Evolutionary conservation across 2,329 filamentous ascomycete genomes (phyloP), one percentile per base, ranked within the genome.

Genomic region (Curvularia sp.): DNA sequence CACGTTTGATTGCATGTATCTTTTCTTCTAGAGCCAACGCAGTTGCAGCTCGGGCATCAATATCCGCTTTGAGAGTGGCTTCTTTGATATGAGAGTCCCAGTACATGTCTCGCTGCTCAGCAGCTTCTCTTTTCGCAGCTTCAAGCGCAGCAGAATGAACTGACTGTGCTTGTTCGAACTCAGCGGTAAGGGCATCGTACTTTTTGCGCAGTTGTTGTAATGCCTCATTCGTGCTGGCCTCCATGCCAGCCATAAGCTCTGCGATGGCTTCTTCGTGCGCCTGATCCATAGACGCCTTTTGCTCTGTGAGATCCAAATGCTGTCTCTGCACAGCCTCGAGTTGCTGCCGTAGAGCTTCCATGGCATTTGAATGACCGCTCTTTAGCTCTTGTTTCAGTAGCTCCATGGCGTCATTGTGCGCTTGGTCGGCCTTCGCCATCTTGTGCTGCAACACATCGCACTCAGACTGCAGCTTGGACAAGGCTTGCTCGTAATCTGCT

Each of bases 241-340:
- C 72, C 73, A 77, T 76, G 42, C 69, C 69, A 1, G 62, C 41
- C 69, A 74, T 76, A 4, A 77, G 57, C 53, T 75, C 73, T 7
- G 69, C 65, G n/a, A 77, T 75, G 12, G 73, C 74, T 20, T 72
- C 69, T 47, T 76, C 74, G 24, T 76, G 75, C 4, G 72, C 69
- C 12, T 67, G 65, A 7, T 73, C 73, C 59, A 66, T 72, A 3
- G 66, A 43, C 1, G 60, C 50, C 52, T 74, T 74, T 53, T 75
- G 70, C 46, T 75, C 70, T 1, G 51, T 58, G 1, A 75, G 66
- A 7, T 73, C 69, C 15, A 56, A 56, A 52, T 75, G 68, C 33
- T 65, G 62, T 51, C 67, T 69, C 51, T 74, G 67, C 22, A 73
- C 26, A 22, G 64, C 58, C 1, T 73, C 72, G 2, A 77, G 62